Evolutionary conservation across 768 basidiomycete genomes (phyloP).

Genomic region (Pleurotus giganteus): DNA sequence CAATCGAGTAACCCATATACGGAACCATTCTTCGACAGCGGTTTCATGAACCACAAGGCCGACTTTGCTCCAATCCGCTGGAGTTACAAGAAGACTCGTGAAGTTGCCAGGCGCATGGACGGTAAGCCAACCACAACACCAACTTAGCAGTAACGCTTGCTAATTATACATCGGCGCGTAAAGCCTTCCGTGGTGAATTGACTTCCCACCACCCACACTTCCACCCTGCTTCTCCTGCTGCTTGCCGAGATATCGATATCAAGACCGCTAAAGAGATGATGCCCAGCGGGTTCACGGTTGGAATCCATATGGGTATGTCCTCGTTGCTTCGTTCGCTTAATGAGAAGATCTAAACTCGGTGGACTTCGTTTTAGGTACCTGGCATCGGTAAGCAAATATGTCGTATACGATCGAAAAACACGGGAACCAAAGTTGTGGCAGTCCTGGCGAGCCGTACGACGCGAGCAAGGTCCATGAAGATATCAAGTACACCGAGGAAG

Average conservation of each 20-base stretch:
- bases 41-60: conserved; percentile 80
- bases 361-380: conserved; percentile 34
- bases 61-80: conserved; percentile 75
- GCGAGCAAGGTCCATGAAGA: conserved; percentile 59
- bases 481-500: conserved; percentile 63
- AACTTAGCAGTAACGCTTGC: neutral
- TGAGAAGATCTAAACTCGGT: neutral
- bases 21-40: conserved; percentile 65
- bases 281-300: conserved; percentile 62
- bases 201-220: conserved; percentile 74
- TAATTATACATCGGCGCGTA: neutral
- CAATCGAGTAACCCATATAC: conserved; percentile 56
- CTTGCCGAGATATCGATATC: conserved; percentile 61
- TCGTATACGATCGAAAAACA: neutral
- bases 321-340: neutral
- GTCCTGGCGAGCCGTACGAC: conserved; percentile 52
- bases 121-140: conserved; percentile 29
- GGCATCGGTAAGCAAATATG: conserved; percentile 40
- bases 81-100: conserved; percentile 77
- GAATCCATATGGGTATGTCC: conserved; percentile 66
- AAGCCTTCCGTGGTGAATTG: conserved; percentile 72
- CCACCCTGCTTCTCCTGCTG: conserved; percentile 67
- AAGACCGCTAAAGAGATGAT: conserved; percentile 60
- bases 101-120: conserved; percentile 71
- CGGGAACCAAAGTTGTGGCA: conserved; percentile 3